Base-by-base conservation (phyloP, 129 eudicot species). In the Lactuca sativa region DNA sequence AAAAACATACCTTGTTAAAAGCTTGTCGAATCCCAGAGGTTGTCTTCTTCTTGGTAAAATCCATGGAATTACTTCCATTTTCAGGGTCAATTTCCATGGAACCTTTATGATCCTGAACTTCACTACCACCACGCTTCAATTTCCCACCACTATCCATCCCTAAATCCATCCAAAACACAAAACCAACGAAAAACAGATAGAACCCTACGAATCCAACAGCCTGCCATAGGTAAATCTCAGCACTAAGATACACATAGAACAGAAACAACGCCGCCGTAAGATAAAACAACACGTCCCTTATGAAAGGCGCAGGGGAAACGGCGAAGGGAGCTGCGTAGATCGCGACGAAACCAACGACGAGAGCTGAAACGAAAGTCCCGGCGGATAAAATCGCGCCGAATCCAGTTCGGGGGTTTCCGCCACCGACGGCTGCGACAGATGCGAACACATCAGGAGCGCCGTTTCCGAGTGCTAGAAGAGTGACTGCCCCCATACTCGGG, bases 371-470 rank as follows among this genome's bases (percentile, higher is more conserved):
- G 56, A 93, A 93, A 0, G 95, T 70, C 61, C 98, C 98, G 0
- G 96, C 96, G 0, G 98, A 93, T 54, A 93, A 51, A 59, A 89
- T 93, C 1, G 96, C 96, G 0, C 95, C 98, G 57, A 93, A 87
- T 11, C 95, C 98, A 10, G 96, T 93, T 0, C 95, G 53, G 0
- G 95, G 78, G 30, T 86, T 86, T 1, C 96, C 96, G 1, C 77
- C 83, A 5, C 92, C 74, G 3, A 92, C 92, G 8, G 98, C 96
- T 9, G 98, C 96, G 11, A 87, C 82, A 1, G 96, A 89, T 0
- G 98, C 85, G 57, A 93, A 93, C 8, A 93, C 96, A 61, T 93
- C 98, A 0, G 98, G 98, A 0, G 98, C 96, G 6, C 98, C 98
- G 71, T 89, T 93, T 0, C 98, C 98, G 7, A 93, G 82, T 3